Conservation (phyloP, 1,139 yeast genomes). For the Kluyveromyces marxianus region DNA sequence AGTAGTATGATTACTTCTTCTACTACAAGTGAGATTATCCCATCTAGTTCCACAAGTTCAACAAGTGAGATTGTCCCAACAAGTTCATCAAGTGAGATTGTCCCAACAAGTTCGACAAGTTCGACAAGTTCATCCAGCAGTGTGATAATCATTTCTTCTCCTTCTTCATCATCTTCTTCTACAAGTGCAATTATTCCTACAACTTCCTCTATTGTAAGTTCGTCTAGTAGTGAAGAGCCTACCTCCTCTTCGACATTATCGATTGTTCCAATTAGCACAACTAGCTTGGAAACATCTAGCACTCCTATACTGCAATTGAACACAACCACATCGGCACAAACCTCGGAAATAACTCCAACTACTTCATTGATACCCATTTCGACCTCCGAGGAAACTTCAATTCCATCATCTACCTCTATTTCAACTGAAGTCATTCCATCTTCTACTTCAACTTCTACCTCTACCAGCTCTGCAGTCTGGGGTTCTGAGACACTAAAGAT, state of each 20-base stretch:
- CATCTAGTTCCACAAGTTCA: not conserved
- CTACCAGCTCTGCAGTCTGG: not conserved
- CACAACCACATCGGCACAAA: no score
- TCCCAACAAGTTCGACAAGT: not conserved
- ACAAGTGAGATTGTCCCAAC: not conserved
- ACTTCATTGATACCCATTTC: no score
- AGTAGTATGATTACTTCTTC: not conserved
- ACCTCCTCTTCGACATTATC: not conserved
- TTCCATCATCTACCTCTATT: not conserved
- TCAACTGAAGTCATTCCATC: slow-evolving; percentile 26
- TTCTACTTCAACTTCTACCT: slow-evolving; percentile 29
- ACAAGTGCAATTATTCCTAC: slow-evolving; percentile 7
- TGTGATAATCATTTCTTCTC: slow-evolving; percentile 1
- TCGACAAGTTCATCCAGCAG: no score
- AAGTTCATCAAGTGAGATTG: not conserved
- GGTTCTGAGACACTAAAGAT: not conserved
- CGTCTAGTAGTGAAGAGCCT: slow-evolving; percentile 31
- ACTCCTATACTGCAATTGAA: no score
- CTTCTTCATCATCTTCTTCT: slow-evolving; percentile 4
- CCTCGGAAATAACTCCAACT: no score
- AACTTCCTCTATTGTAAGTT: slow-evolving; percentile 6
- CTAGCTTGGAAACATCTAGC: no score
- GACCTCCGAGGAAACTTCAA: no score
- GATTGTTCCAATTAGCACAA: no score
- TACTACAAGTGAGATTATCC: not conserved